Conservation (phyloP, 169 alveolate species). For the Perkinsus marinus region DNA sequence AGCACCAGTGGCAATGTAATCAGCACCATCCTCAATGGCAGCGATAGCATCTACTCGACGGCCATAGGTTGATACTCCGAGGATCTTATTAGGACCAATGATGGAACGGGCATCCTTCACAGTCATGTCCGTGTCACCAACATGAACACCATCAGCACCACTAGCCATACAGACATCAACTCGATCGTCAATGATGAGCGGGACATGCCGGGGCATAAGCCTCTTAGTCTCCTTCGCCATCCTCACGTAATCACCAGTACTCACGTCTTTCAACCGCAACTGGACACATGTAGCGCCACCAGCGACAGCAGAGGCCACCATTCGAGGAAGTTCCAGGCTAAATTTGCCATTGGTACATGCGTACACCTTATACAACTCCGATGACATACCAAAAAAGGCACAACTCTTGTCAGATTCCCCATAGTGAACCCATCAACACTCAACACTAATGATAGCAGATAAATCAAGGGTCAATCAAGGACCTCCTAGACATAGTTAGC, state of each 20-base stretch:
- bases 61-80: constrained; percentile 36
- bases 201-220: constrained; percentile 9
- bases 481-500: not conserved
- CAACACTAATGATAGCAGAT: not conserved
- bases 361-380: not conserved
- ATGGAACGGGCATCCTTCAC: constrained; percentile 26
- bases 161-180: constrained; percentile 33
- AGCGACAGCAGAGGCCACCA: constrained; percentile 1
- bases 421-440: not conserved
- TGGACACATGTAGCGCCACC: constrained; percentile 43
- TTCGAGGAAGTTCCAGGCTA: not conserved
- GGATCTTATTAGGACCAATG: constrained; percentile 32
- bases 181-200: constrained; percentile 36
- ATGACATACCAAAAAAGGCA: not conserved
- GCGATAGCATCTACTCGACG: constrained; percentile 19
- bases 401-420: not conserved
- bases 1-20: constrained; percentile 21
- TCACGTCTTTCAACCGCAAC: constrained; percentile 29
- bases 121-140: constrained; percentile 39
- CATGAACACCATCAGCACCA: constrained; percentile 41
- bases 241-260: not conserved
- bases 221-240: constrained; percentile 10
- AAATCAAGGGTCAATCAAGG: not conserved
- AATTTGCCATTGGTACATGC: not conserved
- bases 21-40: constrained; percentile 17